Base-by-base conservation (phyloP, 768 basidiomycete genomes). In the Daedaleopsis sinensis region DNA sequence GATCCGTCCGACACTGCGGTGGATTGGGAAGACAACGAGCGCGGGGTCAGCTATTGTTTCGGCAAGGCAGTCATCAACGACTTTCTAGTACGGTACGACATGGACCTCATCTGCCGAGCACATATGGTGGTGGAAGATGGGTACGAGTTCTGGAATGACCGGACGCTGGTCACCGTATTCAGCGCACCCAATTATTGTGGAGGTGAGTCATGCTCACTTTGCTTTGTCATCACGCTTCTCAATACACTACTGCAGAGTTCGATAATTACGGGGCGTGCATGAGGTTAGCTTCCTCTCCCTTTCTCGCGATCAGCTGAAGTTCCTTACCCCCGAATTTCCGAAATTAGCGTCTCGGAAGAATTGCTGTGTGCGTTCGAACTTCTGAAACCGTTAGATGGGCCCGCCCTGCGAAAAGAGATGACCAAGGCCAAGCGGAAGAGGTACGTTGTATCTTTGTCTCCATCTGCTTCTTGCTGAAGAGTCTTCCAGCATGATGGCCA, bases 121-220 rank as follows among this genome's bases (percentile, higher is more conserved):
- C 97, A 99, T 77, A 98, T 98, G 97, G 97, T 99, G 48, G 97
- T 99, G 64, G 97, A 99, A 74, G 94, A 96, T 71, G 96, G 96
- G 9, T 98, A 98, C 72, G 97, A 99, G 79, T 99, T 99, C 72
- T 99, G 97, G 93, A 98, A 98, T 69, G 97, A 99, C 70, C 86
- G 97, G 67, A 98, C 97, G 51, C 78, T 99, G 67, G 97, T 99
- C 55, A 99, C 97, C 1, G 95, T 99, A 57, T 99, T 99, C 77
- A 96, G 94, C 68, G 97, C 97, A 51, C 97, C 97, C 21, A 97
- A 97, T 70, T 95, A 94, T 68, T 95, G 94, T 71, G 94, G 93
- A 75, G 93, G 95, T 96, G 67, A 76, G 91, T 82, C 46, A 58
- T 64, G 42, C 21, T 52, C n/a, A 19, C 55, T 32, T 51, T 24